Evolutionary conservation across 164 flowering plant species (phyloP), one percentile per base, ranked within the genome.

Genomic region (Vitis riparia): DNA sequence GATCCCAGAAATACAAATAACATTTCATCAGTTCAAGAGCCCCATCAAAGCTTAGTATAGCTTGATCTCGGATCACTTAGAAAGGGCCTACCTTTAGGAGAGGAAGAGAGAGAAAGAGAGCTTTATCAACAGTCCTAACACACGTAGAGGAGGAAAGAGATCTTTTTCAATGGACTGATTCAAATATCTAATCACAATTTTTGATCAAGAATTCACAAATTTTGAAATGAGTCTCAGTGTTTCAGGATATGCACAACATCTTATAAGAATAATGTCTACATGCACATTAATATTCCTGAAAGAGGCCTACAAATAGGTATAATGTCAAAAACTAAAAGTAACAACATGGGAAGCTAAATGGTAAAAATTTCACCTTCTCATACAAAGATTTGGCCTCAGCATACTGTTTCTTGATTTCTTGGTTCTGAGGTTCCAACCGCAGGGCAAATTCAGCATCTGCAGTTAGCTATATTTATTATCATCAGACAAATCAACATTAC

Each of bases 401-500:
- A 80, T 79, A 72, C 70, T 90, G 98, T 77, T 90, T 93, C 83
- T 89, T 90, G 73, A 93, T 77, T 77, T 95, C 99, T 75, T 89
- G 92, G 81, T 90, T 95, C 2, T 87, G 72, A 67, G 99, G 98
- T 70, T 95, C 99, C 78, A 95, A 81, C 81, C 90, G 86, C 80
- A 89, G 72, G 29, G 99, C 97, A 87, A 91, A 91, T 66, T 93
- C 97, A 74, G 93, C 81, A 90, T 95, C 98, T 94, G 87, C 78
- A 81, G 47, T 77, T 16, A 76, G 73, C 48, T 73, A 75, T 27
- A 67, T 30, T 51, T 53, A 10, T n/a, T 27, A 63, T 27, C 4
- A 37, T 66, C 56, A 59, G 61, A 60, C 6, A 59, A 13, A 70
- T 75, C 68, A 63, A 47, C 44, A 62, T 11, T 51, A 6, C 9